These are phyloP conservation scores for Lactifluus volemus DNA, from an alignment of 768 basidiomycete genomes.

Conservation along the genomic window DNA sequence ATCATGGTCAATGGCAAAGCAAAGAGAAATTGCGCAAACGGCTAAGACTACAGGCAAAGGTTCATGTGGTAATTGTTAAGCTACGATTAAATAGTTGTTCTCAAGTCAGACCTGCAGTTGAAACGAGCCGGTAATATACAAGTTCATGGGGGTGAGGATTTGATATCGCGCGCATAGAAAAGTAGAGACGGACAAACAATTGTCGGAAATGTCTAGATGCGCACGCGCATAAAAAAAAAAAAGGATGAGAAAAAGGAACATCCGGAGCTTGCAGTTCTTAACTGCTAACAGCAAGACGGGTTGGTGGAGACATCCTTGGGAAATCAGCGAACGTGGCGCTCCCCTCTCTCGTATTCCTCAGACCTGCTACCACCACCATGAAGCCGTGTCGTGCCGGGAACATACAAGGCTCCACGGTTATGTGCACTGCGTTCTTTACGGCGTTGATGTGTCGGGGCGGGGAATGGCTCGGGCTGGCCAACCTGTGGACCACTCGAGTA, in stretches of 20 bases:
- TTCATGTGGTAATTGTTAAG: neutral
- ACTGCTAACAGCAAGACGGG: neutral
- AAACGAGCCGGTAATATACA: constrained; percentile 9
- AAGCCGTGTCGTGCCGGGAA: constrained; percentile 22
- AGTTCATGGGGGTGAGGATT: neutral
- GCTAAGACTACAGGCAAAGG: constrained; percentile 7
- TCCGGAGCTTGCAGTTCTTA: constrained; percentile 1
- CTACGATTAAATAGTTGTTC: neutral
- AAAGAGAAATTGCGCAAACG: neutral
- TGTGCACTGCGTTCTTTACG: constrained; percentile 77
- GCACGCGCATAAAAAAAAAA: constrained; percentile 11
- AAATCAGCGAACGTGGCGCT: neutral
- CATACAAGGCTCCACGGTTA: constrained; percentile 67
- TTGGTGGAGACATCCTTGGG: neutral
- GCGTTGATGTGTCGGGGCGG: constrained; percentile 69
- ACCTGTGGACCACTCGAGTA: constrained; percentile 65
- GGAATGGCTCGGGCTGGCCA: constrained; percentile 75
- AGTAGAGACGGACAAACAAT: constrained; percentile 1
- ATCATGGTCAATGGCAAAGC: neutral
- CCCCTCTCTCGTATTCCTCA: constrained; percentile 9
- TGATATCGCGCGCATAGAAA: neutral
- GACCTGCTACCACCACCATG: neutral
- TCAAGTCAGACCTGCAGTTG: neutral
- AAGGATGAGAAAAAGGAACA: neutral
- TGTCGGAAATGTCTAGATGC: constrained; percentile 9